Percentiles rank a stretch among this genome's conserved stretches.
Conservation (phyloP, 1,284 basidiomycete genomes). For the Cutaneotrichosporon sp. region DNA sequence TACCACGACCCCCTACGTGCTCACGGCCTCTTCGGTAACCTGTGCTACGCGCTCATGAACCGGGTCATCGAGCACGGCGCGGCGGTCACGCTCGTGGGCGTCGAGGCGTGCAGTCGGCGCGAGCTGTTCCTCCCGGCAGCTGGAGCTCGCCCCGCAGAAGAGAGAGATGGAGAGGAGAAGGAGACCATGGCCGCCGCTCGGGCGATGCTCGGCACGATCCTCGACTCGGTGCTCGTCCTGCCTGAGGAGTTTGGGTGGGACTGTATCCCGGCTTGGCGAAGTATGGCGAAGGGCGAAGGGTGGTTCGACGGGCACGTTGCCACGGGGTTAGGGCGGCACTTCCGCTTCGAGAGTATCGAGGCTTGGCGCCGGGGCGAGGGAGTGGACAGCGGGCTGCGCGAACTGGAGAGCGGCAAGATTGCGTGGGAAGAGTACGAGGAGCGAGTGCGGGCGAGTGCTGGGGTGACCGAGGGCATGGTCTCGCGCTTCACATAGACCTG, state of each 20-base stretch:
- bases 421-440: conserved; percentile 4
- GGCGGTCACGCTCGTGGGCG: not conserved
- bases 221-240: conserved; percentile 4
- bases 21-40: not conserved
- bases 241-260: conserved; percentile 9
- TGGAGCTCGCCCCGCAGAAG: not conserved
- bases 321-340: not conserved
- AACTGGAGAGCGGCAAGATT: not conserved
- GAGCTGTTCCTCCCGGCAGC: conserved; percentile 5
- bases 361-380: not conserved
- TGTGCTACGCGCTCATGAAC: conserved; percentile 7
- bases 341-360: not conserved
- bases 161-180: not conserved
- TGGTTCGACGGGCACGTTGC: conserved; percentile 3
- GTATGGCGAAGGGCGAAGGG: not conserved
- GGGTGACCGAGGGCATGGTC: not conserved
- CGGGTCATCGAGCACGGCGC: not conserved
- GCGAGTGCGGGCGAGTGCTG: not conserved
- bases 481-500: not conserved
- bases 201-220: not conserved
- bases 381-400: not conserved
- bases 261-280: not conserved
- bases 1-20: conserved; percentile 1
- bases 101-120: not conserved
- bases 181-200: not conserved